A percentile compares a stretch with the other conserved stretches of the same genome.
Conservation (phyloP, 805 yeast genomes). For the Metschnikowia lunata region DNA sequence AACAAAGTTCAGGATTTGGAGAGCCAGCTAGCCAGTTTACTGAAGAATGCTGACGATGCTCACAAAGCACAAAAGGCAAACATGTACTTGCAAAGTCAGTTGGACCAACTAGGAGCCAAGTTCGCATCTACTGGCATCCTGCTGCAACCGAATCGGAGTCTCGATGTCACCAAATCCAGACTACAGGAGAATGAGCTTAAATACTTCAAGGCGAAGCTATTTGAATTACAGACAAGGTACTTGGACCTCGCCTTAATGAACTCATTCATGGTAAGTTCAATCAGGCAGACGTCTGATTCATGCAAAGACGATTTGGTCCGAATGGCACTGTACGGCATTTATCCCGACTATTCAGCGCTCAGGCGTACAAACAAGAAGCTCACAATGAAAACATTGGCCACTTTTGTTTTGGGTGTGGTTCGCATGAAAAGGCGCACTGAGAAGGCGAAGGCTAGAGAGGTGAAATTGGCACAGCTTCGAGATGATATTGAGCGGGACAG, state of each 20-base stretch:
- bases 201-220: slow-evolving; percentile 44
- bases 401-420: slow-evolving; percentile 34
- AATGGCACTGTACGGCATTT: slow-evolving; percentile 29
- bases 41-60: slow-evolving; percentile 8
- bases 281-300: slow-evolving; percentile 24
- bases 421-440: slow-evolving; percentile 29
- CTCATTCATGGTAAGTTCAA: slow-evolving; percentile 25
- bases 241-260: slow-evolving; percentile 36
- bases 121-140: slow-evolving; percentile 23
- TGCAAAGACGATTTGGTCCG: slow-evolving; percentile 26
- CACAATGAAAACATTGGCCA: slow-evolving; percentile 33
- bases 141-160: neutral
- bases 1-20: slow-evolving; percentile 23
- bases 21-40: slow-evolving; percentile 2
- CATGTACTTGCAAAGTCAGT: slow-evolving; percentile 21
- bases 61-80: slow-evolving; percentile 8
- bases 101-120: slow-evolving; percentile 26
- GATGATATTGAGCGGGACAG: slow-evolving; percentile 29
- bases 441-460: slow-evolving; percentile 24
- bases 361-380: slow-evolving; percentile 17
- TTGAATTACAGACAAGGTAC: slow-evolving; percentile 36
- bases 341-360: slow-evolving; percentile 26
- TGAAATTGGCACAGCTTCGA: slow-evolving; percentile 25
- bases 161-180: slow-evolving; percentile 3
- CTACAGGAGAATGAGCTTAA: slow-evolving; percentile 39